These are phyloP conservation scores for Neurospora sp. DNA, from an alignment of 495 filamentous ascomycete genomes.

Conservation along the genomic window DNA sequence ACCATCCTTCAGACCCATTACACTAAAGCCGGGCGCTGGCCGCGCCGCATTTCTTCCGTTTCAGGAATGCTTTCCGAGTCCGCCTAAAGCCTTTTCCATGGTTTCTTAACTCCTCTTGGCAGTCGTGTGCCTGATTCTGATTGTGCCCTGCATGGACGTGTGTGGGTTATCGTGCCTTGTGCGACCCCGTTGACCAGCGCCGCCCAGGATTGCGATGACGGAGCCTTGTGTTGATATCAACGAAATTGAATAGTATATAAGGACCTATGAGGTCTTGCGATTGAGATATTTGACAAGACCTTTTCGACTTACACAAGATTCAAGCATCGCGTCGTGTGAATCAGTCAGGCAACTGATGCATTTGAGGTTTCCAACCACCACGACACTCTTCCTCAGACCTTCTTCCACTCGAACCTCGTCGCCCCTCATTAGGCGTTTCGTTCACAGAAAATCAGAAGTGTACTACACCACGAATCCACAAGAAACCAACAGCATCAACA, in stretches of 20 bases:
- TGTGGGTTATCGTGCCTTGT: neutral
- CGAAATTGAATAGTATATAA: neutral
- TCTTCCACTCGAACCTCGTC: neutral
- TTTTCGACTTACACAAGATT: neutral
- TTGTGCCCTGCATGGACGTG: neutral
- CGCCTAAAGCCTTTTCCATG: neutral
- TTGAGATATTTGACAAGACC: neutral
- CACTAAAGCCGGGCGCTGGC: neutral
- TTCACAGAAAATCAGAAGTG: neutral
- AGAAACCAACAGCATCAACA: neutral
- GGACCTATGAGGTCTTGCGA: neutral
- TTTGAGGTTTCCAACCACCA: no score
- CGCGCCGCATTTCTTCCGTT: neutral
- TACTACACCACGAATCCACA: neutral
- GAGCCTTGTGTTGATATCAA: neutral
- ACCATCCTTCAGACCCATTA: neutral
- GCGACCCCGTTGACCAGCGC: neutral
- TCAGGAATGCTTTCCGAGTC: neutral
- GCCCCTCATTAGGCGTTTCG: neutral
- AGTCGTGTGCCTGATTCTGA: neutral
- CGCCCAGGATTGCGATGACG: neutral
- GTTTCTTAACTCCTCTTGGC: neutral
- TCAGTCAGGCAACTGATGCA: no score
- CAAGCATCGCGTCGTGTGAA: no score
- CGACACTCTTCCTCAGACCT: no score